Evolutionary conservation across 1,284 basidiomycete genomes (phyloP), one percentile per base, ranked within the genome.

Genomic region (Apiotrichum mycotoxinovorans): DNA sequence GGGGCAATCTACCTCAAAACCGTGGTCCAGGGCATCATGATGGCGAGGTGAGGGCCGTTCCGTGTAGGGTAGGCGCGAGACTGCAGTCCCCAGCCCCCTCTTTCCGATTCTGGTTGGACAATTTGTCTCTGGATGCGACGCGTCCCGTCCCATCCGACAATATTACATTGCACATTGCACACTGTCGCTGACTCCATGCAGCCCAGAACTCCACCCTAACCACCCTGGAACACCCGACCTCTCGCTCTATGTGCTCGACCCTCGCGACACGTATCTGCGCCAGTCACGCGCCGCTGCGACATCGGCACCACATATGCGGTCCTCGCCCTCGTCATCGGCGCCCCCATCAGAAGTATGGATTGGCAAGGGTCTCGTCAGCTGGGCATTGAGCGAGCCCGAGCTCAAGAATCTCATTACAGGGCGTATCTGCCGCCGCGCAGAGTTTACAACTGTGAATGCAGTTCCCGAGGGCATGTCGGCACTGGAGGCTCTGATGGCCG

Each of bases 351-450:
- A 73, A 45, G 72, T 75, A 45, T 75, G 74, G 74, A 70, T 71
- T 12, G 74, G 74, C 22, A 74, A 73, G 49, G 74, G 74, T 0
- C 58, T 74, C 2, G 57, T 75, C 27, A 67, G 63, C 34, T 72
- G 72, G 71, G 71, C 72, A 27, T 57, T 74, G 4, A 62, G 64
- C 2, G 74, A 75, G 51, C 66, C 68, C 4, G 69, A 62, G 30
- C 72, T 72, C 10, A 75, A 74, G 59, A 72, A 67, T 44, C 64
- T 75, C 46, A 73, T 75, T 49, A 74, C 72, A 2, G 74, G 74
- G 18, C 58, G 74, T 35, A 56, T 75, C 14, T 56, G 69, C 14
- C 27, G 56, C 56, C 37, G 43, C 17, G 22, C 56, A 54, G 44
- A 54, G 37, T 48, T 60, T 30, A 37, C 47, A 26, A 37, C n/a